phyloP scores from a whole-genome alignment of 345 rosid genomes.

The Syzygium aromaticum region DNA sequence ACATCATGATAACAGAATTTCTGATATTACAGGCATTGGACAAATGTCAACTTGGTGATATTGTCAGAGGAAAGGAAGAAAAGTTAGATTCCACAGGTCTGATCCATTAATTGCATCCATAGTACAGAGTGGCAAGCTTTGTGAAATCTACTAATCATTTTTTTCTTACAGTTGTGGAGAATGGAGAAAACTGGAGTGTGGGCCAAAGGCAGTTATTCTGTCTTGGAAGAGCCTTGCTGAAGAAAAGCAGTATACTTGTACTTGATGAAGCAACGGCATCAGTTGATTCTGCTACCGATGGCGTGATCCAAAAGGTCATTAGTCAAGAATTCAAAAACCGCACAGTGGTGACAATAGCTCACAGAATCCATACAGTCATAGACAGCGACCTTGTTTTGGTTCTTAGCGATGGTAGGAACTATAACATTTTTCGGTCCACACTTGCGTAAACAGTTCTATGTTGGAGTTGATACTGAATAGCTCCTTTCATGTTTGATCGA shows the following conservation, averaged over 20 bases:
- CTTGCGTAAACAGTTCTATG: neutral
- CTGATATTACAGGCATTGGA: constrained; percentile 49
- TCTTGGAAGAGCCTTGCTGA: constrained; percentile 80
- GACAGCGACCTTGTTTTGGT: constrained; percentile 87
- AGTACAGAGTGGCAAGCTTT: neutral
- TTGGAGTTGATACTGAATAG: neutral
- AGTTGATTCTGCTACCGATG: constrained; percentile 94
- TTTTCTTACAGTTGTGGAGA: constrained; percentile 57
- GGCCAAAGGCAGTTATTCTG: constrained; percentile 85
- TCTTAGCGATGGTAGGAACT: constrained; percentile 73
- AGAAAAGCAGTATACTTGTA: constrained; percentile 76
- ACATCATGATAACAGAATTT: neutral
- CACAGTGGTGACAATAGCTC: constrained; percentile 94
- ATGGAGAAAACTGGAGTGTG: constrained; percentile 90
- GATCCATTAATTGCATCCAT: neutral
- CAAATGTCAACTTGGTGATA: constrained; percentile 77
- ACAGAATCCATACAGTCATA: constrained; percentile 86
- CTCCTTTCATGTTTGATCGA: neutral
- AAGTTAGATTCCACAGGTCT: constrained; percentile 73
- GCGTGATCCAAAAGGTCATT: constrained; percentile 71
- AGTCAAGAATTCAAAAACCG: constrained; percentile 63
- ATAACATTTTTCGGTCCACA: neutral
- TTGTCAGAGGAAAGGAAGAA: constrained; percentile 56
- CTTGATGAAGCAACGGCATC: constrained; percentile 98
- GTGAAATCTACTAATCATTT: neutral